Conservation (phyloP, 495 filamentous ascomycete species). For the Talaromyces proteolyticus region DNA sequence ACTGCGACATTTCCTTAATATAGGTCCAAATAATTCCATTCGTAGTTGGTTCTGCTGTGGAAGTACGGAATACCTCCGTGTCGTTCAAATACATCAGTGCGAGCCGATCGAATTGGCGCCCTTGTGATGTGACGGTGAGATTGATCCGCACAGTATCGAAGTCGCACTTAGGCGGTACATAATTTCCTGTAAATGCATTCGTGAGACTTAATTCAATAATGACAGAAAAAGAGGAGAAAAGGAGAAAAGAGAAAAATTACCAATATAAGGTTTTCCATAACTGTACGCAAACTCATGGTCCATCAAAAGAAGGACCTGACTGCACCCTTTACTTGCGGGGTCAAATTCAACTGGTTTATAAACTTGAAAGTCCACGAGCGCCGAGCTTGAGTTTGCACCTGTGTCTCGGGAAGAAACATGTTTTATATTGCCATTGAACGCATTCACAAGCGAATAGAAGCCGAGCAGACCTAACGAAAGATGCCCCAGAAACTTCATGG, state of each 20-base stretch:
- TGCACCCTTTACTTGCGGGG: constrained; percentile 38
- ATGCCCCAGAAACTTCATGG: constrained; percentile 1
- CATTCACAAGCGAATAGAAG: constrained; percentile 3
- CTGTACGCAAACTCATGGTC: constrained; percentile 67
- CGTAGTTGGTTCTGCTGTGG: constrained; percentile 73
- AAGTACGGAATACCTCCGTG: constrained; percentile 78
- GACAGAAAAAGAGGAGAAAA: neutral
- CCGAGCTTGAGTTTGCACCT: constrained; percentile 8
- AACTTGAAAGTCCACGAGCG: constrained; percentile 61
- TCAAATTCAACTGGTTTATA: constrained; percentile 53
- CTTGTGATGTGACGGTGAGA: constrained; percentile 68
- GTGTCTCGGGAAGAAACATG: constrained; percentile 2
- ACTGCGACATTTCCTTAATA: constrained; percentile 78
- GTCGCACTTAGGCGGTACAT: constrained; percentile 60
- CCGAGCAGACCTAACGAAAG: constrained; percentile 1
- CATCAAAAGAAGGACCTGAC: constrained; percentile 51
- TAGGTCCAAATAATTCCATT: constrained; percentile 73
- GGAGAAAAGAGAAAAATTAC: constrained; percentile 38
- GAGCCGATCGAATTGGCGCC: constrained; percentile 75
- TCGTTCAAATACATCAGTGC: constrained; percentile 77
- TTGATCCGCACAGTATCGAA: constrained; percentile 82
- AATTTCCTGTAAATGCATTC: constrained; percentile 42
- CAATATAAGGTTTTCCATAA: constrained; percentile 75
- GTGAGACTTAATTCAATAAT: constrained; percentile 7
- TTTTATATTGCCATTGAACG: neutral